These are phyloP conservation scores for Chamaecyparis obtusa DNA, from an alignment of 75 land plant genomes.

Conservation along the genomic window DNA sequence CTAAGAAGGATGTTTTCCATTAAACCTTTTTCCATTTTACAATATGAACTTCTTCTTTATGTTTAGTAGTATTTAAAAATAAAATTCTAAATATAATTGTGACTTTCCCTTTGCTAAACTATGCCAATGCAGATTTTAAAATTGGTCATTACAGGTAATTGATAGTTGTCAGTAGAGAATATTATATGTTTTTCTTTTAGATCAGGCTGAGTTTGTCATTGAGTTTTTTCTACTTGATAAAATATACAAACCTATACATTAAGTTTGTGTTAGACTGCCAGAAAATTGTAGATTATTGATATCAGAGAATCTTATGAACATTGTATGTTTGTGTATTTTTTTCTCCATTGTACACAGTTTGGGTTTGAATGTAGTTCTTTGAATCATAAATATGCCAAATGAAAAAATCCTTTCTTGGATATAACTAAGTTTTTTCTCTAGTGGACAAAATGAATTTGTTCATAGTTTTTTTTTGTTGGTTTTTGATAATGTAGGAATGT, in stretches of 20 bases:
- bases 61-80: no score
- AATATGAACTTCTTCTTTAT: no score
- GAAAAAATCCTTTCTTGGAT: not conserved
- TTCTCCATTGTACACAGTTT: not conserved
- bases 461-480: not conserved
- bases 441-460: not conserved
- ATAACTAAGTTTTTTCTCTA: not conserved
- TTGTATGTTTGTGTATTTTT: not conserved
- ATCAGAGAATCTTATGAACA: not conserved
- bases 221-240: not conserved
- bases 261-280: no score
- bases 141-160: not conserved
- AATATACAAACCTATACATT: not conserved
- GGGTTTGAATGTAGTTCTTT: not conserved
- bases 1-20: no score
- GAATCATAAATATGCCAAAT: not conserved
- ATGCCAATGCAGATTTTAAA: not conserved
- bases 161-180: not conserved
- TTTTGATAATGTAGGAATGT: constrained; percentile 16
- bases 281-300: no score
- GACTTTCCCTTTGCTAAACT: not conserved
- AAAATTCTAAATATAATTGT: not conserved
- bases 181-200: not conserved
- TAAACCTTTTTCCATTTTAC: no score
- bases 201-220: not conserved